Evolutionary conservation across 257 asterid species (phyloP), one percentile per base, ranked within the genome.

Genomic region (Osmanthus fragrans): DNA sequence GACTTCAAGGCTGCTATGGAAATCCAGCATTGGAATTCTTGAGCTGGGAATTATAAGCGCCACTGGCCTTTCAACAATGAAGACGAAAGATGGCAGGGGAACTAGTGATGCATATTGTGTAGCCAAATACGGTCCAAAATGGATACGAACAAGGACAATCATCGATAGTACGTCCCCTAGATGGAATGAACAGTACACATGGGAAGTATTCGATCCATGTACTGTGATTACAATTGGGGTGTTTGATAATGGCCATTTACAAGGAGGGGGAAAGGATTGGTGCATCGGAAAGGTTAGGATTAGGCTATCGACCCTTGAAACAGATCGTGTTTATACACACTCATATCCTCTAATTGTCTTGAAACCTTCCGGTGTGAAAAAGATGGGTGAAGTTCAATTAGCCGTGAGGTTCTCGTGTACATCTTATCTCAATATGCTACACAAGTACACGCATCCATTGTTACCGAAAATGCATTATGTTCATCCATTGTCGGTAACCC

Each of bases 111-210:
- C 97, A 0, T 93, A 87, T 40, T 90, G 96, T 51, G 93, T 93
- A 1, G 98, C 98, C 0, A 93, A 93, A 63, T 91, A 93, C 6
- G 97, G 97, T 0, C 88, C 91, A 4, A 93, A 93, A 73, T 93
- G 98, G 97, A 90, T 90, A 0, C 85, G 98, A 4, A 93, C 96
- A 0, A 87, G 98, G 85, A 90, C 98, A 10, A 90, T 93, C 75
- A 87, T 91, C 2, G 92, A 93, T 69, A 85, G 77, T n/a, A 51
- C 71, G 40, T 84, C 94, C 11, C 97, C 96, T 4, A 89, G 70
- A 77, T 93, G 97, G 97, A 90, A 93, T 33, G 98, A 93, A 83
- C 97, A 93, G 83, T 93, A 93, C 77, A 93, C 97, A 0, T 93
- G 97, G 97, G 97, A 93, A 72, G 97, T 93, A 0, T 90, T 78